These are phyloP conservation scores for Eucalyptus camaldulensis DNA, from an alignment of 345 rosid genomes.

Conservation along the genomic window DNA sequence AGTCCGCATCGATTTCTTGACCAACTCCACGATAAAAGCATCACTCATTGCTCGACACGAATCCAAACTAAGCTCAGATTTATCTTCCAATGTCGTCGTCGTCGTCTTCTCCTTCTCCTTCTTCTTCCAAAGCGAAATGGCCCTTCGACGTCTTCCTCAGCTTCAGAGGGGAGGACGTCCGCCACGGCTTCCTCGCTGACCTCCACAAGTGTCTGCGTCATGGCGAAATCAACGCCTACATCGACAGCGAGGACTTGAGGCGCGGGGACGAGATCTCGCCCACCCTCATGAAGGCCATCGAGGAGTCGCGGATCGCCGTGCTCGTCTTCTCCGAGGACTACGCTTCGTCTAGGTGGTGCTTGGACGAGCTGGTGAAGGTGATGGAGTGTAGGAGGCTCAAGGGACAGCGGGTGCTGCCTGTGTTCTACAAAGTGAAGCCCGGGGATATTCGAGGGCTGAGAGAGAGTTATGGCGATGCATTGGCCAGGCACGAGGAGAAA, in stretches of 20 bases:
- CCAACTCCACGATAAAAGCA: too few relatives aligned
- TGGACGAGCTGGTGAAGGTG: too few relatives aligned
- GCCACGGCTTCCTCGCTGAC: background rate
- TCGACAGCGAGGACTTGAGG: background rate
- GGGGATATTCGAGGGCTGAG: background rate
- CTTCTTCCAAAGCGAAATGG: background rate
- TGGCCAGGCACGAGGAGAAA: background rate
- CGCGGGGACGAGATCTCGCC: background rate
- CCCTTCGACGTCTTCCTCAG: background rate
- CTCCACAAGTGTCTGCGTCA: background rate
- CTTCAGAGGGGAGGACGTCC: background rate
- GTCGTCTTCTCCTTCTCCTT: background rate
- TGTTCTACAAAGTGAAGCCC: background rate
- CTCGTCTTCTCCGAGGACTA: background rate
- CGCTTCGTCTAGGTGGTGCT: background rate
- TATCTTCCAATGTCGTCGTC: background rate
- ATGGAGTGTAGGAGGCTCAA: too few relatives aligned
- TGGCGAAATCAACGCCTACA: background rate
- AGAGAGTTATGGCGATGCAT: background rate
- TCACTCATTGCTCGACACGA: background rate
- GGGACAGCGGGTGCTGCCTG: rapidly evolving
- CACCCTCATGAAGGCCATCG: rapidly evolving
- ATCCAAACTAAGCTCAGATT: background rate
- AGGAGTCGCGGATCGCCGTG: background rate
- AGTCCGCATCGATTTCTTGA: too few relatives aligned